Base-by-base conservation (phyloP, 73 alveolate species). In the Paramecium biaurelia region DNA sequence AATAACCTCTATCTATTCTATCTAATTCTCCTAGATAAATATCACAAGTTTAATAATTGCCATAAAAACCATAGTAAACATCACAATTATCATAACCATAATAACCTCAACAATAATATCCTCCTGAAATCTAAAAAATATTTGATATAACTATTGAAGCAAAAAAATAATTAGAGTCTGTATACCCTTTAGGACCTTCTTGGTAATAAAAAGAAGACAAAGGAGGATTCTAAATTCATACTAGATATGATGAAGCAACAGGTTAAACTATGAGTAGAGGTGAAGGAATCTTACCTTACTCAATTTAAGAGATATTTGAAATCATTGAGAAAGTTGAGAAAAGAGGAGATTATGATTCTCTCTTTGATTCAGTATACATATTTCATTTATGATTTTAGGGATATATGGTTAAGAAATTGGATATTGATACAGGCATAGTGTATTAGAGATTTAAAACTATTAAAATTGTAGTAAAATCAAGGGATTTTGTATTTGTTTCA, bases 321-420 rank as follows among this genome's bases (percentile, higher is more conserved):
- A 41, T 79, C 20, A 79, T 79, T 42, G 70, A 79, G 37, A 79
- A 45, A n/a, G 90, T 79, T 20, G 90, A 79, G 15, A 79, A 42
- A 15, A 79, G 90, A 24, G 90, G 90, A 12, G 90, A 79, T 47
- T 79, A 79, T 79, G 90, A 79, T 79, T 23, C 45, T 11, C 56
- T 79, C 32, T 79, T 79, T 79, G 90, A 79, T 79, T 30, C 76
- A 23, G 90, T 79, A 79, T 0, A 28, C 2, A 14, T 3, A 79
- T 42, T 43, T 42, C 1, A 76, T 42, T 43, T 42, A 79, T 79
- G n/a, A n/a, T n/a, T n/a, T 7, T 79, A 79, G 90, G 90, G 90
- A 20, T 47, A 79, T 24, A 21, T 43, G 70, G 43, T 42, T 26
- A 47, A 43, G n/a, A 79, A 23, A 20, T 45, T 79, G 32, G 70